phyloP scores from a whole-genome alignment of 768 basidiomycete species.

The Ramaria rubella region DNA sequence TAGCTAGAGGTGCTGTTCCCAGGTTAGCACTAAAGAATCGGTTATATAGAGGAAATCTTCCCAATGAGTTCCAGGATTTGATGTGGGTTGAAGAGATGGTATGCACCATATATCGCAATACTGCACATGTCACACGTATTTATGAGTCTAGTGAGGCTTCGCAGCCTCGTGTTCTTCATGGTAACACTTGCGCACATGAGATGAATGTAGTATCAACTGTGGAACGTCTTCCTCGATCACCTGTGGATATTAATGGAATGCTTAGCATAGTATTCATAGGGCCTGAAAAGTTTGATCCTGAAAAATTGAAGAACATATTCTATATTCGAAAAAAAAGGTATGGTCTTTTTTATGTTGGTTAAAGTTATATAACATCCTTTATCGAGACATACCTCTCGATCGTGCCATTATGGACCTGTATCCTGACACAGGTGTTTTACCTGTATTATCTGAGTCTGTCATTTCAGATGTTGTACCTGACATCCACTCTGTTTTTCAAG shows the following conservation, averaged over 20 bases:
- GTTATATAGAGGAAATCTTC: conserved; percentile 19
- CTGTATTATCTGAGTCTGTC: not conserved
- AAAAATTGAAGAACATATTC: conserved; percentile 17
- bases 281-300: conserved; percentile 15
- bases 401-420: not conserved
- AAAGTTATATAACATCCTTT: conserved; percentile 30
- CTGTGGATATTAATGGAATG: conserved; percentile 21
- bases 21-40: conserved; percentile 18
- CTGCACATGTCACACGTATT: conserved; percentile 23
- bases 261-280: conserved; percentile 28
- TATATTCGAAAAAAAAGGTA: conserved; percentile 20
- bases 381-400: conserved; percentile 13
- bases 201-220: conserved; percentile 28
- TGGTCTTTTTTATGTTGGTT: conserved; percentile 30
- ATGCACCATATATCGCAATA: conserved; percentile 22
- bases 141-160: conserved; percentile 21
- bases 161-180: conserved; percentile 24
- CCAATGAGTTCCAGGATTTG: conserved; percentile 19
- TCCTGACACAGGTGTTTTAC: not conserved
- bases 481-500: not conserved
- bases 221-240: conserved; percentile 21
- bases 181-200: conserved; percentile 31
- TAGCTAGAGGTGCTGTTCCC: not conserved
- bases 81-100: conserved; percentile 29
- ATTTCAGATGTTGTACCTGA: not conserved